Base-by-base conservation (phyloP, 1,139 yeast genomes). In the Pichia norvegensis region DNA sequence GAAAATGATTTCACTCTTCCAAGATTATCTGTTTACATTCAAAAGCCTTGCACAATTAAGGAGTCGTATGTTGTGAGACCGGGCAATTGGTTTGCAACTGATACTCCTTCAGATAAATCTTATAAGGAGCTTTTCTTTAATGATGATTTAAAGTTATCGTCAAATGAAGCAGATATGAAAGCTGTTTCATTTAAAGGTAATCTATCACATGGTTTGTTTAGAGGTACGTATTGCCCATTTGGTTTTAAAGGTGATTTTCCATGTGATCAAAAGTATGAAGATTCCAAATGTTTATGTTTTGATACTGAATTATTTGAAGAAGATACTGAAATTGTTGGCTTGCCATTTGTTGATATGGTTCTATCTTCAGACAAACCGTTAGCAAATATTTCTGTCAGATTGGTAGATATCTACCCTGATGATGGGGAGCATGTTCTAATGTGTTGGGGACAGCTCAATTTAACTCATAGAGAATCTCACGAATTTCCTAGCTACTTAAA, bases 141-240 rank as follows among this genome's bases (percentile, higher is more conserved):
- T 38, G 47, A 33, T 7, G 42, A 47, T 21, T 20, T 48, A 10
- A 48, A 46, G 16, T 47, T 57, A 35, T 19, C 39, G 2, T 14
- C 14, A 4, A 10, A 4, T 14, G 22, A 46, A 4, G n/a, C 50
- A 4, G 14, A 35, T 9, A 19, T 37, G 5, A 36, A 38, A 6
- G 33, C 48, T 4, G 40, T 52, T 16, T 36, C 51, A 3, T 58
- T 66, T 41, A 52, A 59, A 36, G 73, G 73, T 13, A 47, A 55
- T 5, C 58, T 64, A 42, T 66, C 68, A 2, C 70, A 69, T 52
- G 73, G 73, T 10, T 49, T 65, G 20, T 66, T 66, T 49, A 61
- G 73, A 55, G 73, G 73, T 5, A 66, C 67, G 0, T 69, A 55
- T 55, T 69, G 73, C 57, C 73, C 73, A 33, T 69, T 69, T 54